These are phyloP conservation scores for Erysiphe pulchra DNA, from an alignment of 2,329 filamentous ascomycete genomes.

Conservation along the genomic window DNA sequence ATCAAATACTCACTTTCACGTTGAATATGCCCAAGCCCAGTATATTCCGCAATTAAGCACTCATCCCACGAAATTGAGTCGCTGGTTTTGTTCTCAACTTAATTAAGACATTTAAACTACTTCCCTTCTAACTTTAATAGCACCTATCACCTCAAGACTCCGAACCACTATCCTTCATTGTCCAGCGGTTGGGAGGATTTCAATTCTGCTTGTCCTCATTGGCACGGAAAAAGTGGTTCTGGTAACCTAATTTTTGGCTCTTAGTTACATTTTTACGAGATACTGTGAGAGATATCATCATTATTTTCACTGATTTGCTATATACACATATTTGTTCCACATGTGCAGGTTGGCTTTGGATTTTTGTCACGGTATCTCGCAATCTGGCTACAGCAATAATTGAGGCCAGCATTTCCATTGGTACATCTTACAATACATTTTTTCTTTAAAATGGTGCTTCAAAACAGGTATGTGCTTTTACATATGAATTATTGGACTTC, in stretches of 20 bases:
- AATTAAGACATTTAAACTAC: background rate
- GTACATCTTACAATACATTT: background rate
- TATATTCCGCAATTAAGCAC: background rate
- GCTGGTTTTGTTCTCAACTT: background rate
- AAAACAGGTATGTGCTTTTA: constrained; percentile 11
- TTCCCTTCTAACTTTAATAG: background rate
- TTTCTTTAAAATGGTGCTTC: constrained; percentile 11
- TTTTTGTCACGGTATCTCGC: background rate
- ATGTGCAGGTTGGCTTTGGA: background rate
- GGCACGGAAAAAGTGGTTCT: background rate
- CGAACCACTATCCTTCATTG: background rate
- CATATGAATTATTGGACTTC: background rate
- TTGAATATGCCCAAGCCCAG: too few relatives aligned
- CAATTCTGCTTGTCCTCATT: background rate
- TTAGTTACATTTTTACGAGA: background rate
- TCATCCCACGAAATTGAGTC: background rate
- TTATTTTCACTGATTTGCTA: background rate
- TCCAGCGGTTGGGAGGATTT: background rate
- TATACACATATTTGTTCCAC: background rate
- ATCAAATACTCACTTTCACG: too few relatives aligned
- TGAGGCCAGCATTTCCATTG: background rate
- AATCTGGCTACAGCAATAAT: background rate
- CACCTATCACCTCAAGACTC: background rate
- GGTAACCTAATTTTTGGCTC: background rate
- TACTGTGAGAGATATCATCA: background rate